Base-by-base conservation (phyloP, 768 basidiomycete genomes). In the Hygrocybe punicea region DNA sequence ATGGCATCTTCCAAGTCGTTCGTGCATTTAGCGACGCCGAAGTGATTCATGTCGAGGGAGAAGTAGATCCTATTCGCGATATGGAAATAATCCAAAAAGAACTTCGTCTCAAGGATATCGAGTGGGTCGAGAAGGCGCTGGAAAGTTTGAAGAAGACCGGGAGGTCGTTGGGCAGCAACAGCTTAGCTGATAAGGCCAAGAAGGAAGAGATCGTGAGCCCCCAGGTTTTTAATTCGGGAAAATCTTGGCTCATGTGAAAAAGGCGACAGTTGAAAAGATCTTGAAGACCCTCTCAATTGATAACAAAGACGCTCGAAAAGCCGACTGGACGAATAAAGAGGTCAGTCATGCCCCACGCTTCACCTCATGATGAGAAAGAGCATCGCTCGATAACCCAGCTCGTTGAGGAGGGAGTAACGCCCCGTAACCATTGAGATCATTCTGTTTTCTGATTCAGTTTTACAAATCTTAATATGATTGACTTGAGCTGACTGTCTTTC, bases 1-100 rank as follows among this genome's bases (percentile, higher is more conserved):
- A 99, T 69, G 97, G 97, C 65, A 99, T 99, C 67, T 99, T 98
- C 81, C 97, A 98, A 71, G 87, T 98, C 60, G 86, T 98, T 56
- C 91, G 97, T 51, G 94, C 96, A 5, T 99, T 99, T 69, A 97
- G 98, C 67, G 97, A 99, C 66, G 89, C 94, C n/a, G 97, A 99
- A 65, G 94, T 99, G 69, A 98, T 89, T 63, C 97, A 99, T 72
- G 96, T 98, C 60, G 97, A 98, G 75, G 97, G 97, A 44, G 97
- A 98, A 64, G 94, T 99, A 56, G 81, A 98, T 73, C 97, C 97
- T 10, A 60, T 90, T 37, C 88, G 97, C 58, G 97, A 99, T 74
- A 98, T 98, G 95, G 85, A 90, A 62, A 98, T 98, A 66, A 99
- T 99, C 67, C 86, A 87, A 63, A 96, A 85, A 7, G 97, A 99